Base-by-base conservation (phyloP, 306 rosid species). In the Cucurbita moschata region DNA sequence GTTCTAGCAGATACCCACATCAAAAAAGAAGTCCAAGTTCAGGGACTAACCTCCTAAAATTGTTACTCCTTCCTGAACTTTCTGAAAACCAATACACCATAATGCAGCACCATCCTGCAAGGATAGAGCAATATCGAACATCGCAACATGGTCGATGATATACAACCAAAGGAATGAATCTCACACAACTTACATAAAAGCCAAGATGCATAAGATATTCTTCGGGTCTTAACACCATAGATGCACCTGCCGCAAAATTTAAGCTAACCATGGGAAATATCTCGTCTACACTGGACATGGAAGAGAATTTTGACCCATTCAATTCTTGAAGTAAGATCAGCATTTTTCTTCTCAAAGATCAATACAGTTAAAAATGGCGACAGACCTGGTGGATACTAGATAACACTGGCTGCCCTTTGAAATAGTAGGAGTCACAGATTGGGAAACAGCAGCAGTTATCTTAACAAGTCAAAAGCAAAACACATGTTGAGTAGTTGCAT, bases 71-170 rank as follows among this genome's bases (percentile, higher is more conserved):
- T 87, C 92, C 79, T 83, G 94, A 58, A 74, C 80, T 78, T 84
- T 93, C 87, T 83, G 88, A 83, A 93, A 87, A 67, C 98, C 97
- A 5, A 90, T 80, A 80, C 98, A 93, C 98, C 94, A 90, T 87
- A 81, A 54, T 70, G 90, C 76, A 71, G 88, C 91, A 74, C 87
- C 87, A 43, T 82, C 94, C 96, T 93, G 80, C 77, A 73, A 59
- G 49, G 77, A 80, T 37, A 68, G 35, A 43, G 40, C 16, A 0
- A 46, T 21, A 46, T 67, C 73, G 26, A 18, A 46, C 19, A 67
- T 65, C 49, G 10, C 5, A 4, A 65, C 15, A 40, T 5, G 12
- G n/a, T 44, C 10, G 7, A 4, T 44, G 14, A 13, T 61, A 13
- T 5, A 42, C 40, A 73, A 70, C 49, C 46, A 68, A 77, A 73